These are phyloP conservation scores for Spathaspora girioi DNA, from an alignment of 805 yeast genomes.

Conservation along the genomic window DNA sequence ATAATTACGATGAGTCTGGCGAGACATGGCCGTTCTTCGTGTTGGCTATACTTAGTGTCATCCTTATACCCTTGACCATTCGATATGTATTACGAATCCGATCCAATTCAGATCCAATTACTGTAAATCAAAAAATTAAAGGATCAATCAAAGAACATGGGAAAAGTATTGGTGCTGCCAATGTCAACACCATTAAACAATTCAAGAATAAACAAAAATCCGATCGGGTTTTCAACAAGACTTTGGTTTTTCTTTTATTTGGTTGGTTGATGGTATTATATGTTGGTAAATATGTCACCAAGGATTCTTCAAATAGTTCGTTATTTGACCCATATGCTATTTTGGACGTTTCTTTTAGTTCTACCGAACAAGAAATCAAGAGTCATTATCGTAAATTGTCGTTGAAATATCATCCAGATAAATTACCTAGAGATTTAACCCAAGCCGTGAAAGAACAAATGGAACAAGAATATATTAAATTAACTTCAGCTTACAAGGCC, in stretches of 20 bases:
- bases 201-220: conserved; percentile 26
- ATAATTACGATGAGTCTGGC: conserved; percentile 82
- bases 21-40: conserved; percentile 94
- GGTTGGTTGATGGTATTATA: conserved; percentile 64
- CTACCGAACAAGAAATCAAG: conserved; percentile 74
- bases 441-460: conserved; percentile 52
- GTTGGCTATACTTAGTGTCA: conserved; percentile 64
- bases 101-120: conserved; percentile 13
- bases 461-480: conserved; percentile 75
- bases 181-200: conserved; percentile 16
- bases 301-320: conserved; percentile 38
- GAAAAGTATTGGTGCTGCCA: conserved; percentile 30
- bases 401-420: conserved; percentile 90
- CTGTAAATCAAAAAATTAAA: conserved; percentile 20
- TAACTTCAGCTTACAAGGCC: conserved; percentile 91
- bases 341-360: conserved; percentile 64
- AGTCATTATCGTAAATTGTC: conserved; percentile 83
- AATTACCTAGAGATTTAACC: conserved; percentile 61
- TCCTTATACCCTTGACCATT: conserved; percentile 62
- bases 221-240: conserved; percentile 33
- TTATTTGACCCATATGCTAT: conserved; percentile 90
- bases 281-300: conserved; percentile 33
- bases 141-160: conserved; percentile 32
- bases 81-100: conserved; percentile 21
- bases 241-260: conserved; percentile 26